phyloP scores from a whole-genome alignment of 352 stramenopile species.

The Phytophthora kernoviae region DNA sequence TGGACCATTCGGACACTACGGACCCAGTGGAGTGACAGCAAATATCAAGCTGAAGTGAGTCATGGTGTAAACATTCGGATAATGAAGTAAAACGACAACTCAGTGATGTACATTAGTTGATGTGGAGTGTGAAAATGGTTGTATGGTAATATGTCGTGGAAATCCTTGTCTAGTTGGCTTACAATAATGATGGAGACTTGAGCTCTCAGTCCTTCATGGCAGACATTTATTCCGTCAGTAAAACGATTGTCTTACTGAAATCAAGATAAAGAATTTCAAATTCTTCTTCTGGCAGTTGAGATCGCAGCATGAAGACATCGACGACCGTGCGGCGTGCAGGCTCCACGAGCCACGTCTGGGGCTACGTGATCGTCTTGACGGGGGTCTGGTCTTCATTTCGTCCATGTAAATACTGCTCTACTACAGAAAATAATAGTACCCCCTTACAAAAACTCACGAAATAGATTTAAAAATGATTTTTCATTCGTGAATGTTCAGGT shows the following conservation, averaged over 20 bases:
- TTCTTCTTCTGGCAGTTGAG: not conserved
- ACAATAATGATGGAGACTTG: too few species aligned
- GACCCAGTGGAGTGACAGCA: not conserved
- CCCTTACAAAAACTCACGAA: too few species aligned
- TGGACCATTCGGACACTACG: not conserved
- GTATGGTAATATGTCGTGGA: too few species aligned
- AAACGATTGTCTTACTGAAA: not conserved
- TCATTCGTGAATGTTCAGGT: too few species aligned
- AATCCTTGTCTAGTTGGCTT: too few species aligned
- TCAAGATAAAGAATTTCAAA: not conserved
- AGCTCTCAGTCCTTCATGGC: too few species aligned
- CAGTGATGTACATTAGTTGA: not conserved
- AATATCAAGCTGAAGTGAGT: not conserved
- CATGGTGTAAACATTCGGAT: not conserved
- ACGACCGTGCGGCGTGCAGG: constrained; percentile 48
- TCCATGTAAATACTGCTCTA: constrained; percentile 68
- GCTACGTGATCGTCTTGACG: constrained; percentile 72
- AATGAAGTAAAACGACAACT: not conserved
- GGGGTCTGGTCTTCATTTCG: constrained; percentile 53
- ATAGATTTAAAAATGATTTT: too few species aligned
- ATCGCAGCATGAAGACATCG: constrained; percentile 7
- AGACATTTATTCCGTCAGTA: too few species aligned
- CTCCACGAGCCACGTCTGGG: constrained; percentile 80
- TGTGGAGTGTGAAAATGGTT: too few species aligned
- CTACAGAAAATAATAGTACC: too few species aligned